phyloP scores from a whole-genome alignment of 1,284 basidiomycete genomes.

The Polyporus tsugae region DNA sequence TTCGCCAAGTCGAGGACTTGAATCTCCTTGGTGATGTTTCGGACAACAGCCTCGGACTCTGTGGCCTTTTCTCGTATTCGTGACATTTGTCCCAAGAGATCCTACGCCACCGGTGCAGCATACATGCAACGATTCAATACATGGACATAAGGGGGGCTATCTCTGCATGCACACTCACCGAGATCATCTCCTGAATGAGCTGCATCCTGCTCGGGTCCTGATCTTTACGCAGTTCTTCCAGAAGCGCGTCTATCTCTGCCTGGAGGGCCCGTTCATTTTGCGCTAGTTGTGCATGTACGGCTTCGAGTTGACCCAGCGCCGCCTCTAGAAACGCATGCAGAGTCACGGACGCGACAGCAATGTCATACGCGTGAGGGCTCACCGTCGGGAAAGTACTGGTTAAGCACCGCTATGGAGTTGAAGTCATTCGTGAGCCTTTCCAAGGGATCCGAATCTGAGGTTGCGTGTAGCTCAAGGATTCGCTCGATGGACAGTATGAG shows the following conservation, averaged over 20 bases:
- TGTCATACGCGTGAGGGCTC: constrained; percentile 34
- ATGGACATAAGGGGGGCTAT: constrained; percentile 3
- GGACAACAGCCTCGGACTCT: constrained; percentile 95
- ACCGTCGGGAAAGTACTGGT: constrained; percentile 83
- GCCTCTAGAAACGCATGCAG: constrained; percentile 54
- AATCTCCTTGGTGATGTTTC: constrained; percentile 96
- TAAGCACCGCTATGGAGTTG: constrained; percentile 66
- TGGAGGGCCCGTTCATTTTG: constrained; percentile 71
- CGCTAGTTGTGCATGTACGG: constrained; percentile 66
- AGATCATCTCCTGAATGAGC: constrained; percentile 92
- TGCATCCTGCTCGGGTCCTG: constrained; percentile 90
- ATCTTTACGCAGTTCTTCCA: constrained; percentile 71
- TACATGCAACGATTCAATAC: constrained; percentile 13
- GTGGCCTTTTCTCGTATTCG: constrained; percentile 95
- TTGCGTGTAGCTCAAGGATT: constrained; percentile 62
- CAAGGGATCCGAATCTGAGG: constrained; percentile 57
- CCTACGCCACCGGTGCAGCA: constrained; percentile 54
- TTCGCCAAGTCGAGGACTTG: constrained; percentile 95
- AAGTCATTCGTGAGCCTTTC: constrained; percentile 68
- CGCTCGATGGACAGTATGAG: constrained; percentile 73
- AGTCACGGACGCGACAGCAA: constrained; percentile 14
- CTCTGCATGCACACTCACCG: constrained; percentile 55
- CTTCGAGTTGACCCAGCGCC: constrained; percentile 69
- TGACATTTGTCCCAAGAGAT: constrained; percentile 92
- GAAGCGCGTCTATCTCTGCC: constrained; percentile 76